These are phyloP conservation scores for Sporothrix schenckii DNA, from an alignment of 2,329 filamentous ascomycete species.

Conservation along the genomic window DNA sequence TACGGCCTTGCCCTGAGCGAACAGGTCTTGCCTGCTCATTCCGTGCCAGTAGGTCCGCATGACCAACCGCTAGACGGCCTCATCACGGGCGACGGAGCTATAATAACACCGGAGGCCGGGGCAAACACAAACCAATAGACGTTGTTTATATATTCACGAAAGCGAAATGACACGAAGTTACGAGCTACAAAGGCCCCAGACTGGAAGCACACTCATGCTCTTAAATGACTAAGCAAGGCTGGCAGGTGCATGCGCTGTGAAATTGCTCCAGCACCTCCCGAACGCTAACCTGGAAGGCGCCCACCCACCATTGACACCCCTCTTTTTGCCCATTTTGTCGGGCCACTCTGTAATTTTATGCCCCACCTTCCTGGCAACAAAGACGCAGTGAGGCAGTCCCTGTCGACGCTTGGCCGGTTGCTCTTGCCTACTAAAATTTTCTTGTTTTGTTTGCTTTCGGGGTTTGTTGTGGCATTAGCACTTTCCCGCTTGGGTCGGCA, in stretches of 20 bases:
- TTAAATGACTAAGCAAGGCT: constrained; percentile 33
- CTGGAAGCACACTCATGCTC: background rate
- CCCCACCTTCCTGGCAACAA: constrained; percentile 37
- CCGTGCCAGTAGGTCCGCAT: constrained; percentile 72
- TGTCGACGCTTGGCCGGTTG: constrained; percentile 22
- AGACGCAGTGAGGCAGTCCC: constrained; percentile 13
- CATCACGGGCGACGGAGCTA: constrained; percentile 66
- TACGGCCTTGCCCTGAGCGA: constrained; percentile 83
- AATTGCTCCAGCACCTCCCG: background rate
- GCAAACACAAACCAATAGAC: background rate
- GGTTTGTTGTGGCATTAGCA: constrained; percentile 20
- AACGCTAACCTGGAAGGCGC: constrained; percentile 2
- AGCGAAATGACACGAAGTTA: constrained; percentile 48
- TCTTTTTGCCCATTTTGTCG: constrained; percentile 3
- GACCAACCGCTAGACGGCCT: constrained; percentile 82
- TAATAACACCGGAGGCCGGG: constrained; percentile 17
- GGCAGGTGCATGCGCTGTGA: constrained; percentile 11
- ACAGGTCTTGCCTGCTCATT: constrained; percentile 69
- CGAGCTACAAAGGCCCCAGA: background rate
- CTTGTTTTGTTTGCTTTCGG: constrained; percentile 21
- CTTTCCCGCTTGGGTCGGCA: constrained; percentile 22
- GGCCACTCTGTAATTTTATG: constrained; percentile 24
- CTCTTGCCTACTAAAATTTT: constrained; percentile 27
- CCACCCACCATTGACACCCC: constrained; percentile 14
- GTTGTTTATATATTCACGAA: constrained; percentile 32